Evolutionary conservation across 208 protist genomes (phyloP).

Genomic region (Phytomonas sp.): DNA sequence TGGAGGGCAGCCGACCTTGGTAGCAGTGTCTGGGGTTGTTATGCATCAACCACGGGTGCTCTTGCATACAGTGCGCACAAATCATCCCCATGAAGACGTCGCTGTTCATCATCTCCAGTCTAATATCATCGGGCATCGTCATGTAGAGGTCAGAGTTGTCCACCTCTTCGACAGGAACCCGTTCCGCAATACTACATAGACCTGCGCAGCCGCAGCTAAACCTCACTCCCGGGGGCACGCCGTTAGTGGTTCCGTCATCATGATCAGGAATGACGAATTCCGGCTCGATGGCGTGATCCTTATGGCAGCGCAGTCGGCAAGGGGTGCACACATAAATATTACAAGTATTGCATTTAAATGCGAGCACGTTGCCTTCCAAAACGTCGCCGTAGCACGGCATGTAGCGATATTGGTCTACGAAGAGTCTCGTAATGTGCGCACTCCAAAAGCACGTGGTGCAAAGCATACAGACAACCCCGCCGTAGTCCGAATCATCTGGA

Average conservation of each 20-base stretch:
- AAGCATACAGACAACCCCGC: slow-evolving; percentile 67
- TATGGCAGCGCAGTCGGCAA: slow-evolving; percentile 79
- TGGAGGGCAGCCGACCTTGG: slow-evolving; percentile 39
- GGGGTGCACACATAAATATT: slow-evolving; percentile 59
- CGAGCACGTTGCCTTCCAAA: slow-evolving; percentile 49
- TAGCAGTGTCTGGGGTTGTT: slow-evolving; percentile 56
- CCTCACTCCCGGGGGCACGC: not conserved
- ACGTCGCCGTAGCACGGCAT: slow-evolving; percentile 82
- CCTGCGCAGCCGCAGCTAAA: slow-evolving; percentile 79
- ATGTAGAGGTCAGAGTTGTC: slow-evolving; percentile 28
- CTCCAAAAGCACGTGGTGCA: slow-evolving; percentile 77
- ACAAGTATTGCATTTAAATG: slow-evolving; percentile 64
- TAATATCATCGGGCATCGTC: slow-evolving; percentile 28
- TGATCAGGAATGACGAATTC: slow-evolving; percentile 17
- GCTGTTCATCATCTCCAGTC: slow-evolving; percentile 56
- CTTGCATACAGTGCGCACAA: slow-evolving; percentile 74
- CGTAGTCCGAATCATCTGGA: slow-evolving; percentile 47
- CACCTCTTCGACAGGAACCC: slow-evolving; percentile 29
- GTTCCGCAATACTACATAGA: slow-evolving; percentile 48
- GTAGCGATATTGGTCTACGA: slow-evolving; percentile 36
- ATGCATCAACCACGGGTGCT: slow-evolving; percentile 63
- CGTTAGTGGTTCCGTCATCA: slow-evolving; percentile 26
- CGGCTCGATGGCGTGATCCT: slow-evolving; percentile 39
- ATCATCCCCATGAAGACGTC: slow-evolving; percentile 78
- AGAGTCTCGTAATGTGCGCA: slow-evolving; percentile 54